Base-by-base conservation (phyloP, 2,329 filamentous ascomycete genomes). In the Eutypella sp. region DNA sequence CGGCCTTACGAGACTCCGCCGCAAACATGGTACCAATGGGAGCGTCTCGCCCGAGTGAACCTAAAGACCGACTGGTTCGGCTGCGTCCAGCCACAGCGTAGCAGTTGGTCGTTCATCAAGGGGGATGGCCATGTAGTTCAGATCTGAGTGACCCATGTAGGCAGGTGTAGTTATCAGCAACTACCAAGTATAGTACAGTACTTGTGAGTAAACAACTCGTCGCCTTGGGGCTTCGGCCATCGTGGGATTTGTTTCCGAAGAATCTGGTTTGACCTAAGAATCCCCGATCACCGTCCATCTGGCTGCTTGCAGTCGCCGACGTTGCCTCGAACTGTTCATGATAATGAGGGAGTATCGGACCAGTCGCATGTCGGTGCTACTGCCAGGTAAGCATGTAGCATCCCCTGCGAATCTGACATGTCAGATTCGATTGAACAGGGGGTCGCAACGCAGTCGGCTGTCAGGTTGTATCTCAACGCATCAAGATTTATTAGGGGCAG, bases 401-500 rank as follows among this genome's bases (percentile, higher is more conserved):
- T n/a, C 18, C 36, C 36, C 20, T 39, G 36, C 36, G 19, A 39
- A 39, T 39, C 36, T 39, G 36, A 39, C 36, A 39, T 39, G 36
- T 39, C 36, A 39, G 36, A 39, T 24, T 39, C 20, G 36, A 39
- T 39, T 19, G n/a, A 39, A 22, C 18, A 13, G 19, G 19, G 19
- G 36, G 36, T 22, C 23, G 20, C 20, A 20, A 39, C 36, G 19
- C 19, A 39, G 36, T 9, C 36, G 5, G 36, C 36, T 39, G 36
- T 39, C 36, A 39, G 20, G 36, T 24, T 20, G 19, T 20, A 39
- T 39, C 36, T 22, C 36, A 15, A 22, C 20, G 20, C 36, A 39
- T 39, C 36, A 20, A 39, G 36, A 39, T 39, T 39, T 39, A 39
- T 39, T 39, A 24, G 19, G 19, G 16, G 11, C 18, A 39, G 20